phyloP scores from a whole-genome alignment of 371 early-diverging fungal species.

The Haplosporangium sp. region DNA sequence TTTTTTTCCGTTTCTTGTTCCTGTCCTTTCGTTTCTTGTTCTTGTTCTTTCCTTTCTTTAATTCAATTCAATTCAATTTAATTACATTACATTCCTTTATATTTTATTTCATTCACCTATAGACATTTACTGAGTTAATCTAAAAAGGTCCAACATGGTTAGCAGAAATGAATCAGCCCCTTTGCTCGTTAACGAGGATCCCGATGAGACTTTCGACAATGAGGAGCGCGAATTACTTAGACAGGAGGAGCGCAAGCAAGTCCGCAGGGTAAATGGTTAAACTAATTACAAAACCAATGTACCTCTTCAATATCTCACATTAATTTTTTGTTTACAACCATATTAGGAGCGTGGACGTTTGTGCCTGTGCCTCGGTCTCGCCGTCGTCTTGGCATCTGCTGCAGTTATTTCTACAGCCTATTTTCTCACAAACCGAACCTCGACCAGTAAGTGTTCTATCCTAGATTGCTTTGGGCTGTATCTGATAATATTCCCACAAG shows the following conservation, averaged over 20 bases:
- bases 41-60: background rate
- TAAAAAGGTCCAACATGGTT: constrained; percentile 12
- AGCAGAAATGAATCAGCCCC: constrained; percentile 35
- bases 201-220: constrained; percentile 46
- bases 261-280: constrained; percentile 19
- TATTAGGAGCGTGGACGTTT: constrained; percentile 29
- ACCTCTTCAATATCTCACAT: background rate
- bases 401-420: constrained; percentile 29
- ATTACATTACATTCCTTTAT: background rate
- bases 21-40: background rate
- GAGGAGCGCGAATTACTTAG: constrained; percentile 39
- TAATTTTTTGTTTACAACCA: background rate
- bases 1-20: constrained; percentile 2
- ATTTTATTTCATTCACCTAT: background rate
- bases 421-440: constrained; percentile 17
- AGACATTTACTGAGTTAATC: background rate
- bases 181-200: constrained; percentile 47
- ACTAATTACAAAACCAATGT: background rate
- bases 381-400: constrained; percentile 32
- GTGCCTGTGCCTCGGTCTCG: constrained; percentile 42
- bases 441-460: constrained; percentile 5
- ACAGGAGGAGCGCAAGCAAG: constrained; percentile 31
- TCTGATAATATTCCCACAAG: too few relatives aligned
- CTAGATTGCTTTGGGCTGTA: too few relatives aligned
- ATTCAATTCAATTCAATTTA: background rate